Evolutionary conservation across 495 filamentous ascomycete species (phyloP).

Genomic region (Pseudoneurospora amorphoporcata): DNA sequence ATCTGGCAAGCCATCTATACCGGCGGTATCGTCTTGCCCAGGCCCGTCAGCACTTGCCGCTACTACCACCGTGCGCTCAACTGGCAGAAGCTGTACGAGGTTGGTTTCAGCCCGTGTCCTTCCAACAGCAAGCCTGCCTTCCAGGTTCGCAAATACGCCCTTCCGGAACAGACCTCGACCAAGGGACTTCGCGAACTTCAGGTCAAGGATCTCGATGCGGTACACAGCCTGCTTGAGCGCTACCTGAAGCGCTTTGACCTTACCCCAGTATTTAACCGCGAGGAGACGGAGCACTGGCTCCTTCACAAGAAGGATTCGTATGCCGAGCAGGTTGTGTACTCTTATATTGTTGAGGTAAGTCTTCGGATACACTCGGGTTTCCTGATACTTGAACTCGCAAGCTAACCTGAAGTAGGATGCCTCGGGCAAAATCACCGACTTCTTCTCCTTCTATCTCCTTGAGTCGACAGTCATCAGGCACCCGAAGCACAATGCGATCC

Average conservation of each 20-base stretch:
- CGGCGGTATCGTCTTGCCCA: slow-evolving; percentile 79
- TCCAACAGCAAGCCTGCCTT: slow-evolving; percentile 66
- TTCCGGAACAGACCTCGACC: slow-evolving; percentile 61
- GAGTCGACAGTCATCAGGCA: slow-evolving; percentile 81
- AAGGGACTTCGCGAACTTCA: slow-evolving; percentile 72
- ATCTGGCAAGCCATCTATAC: slow-evolving; percentile 96
- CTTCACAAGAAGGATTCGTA: slow-evolving; percentile 49
- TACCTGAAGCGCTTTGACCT: slow-evolving; percentile 75
- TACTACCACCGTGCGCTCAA: slow-evolving; percentile 90
- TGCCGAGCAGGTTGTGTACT: slow-evolving; percentile 78
- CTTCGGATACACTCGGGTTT: neutral
- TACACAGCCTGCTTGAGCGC: slow-evolving; percentile 61
- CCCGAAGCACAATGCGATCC: slow-evolving; percentile 62
- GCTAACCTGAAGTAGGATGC: slow-evolving; percentile 19
- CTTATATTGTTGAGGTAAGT: slow-evolving; percentile 75
- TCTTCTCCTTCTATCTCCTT: slow-evolving; percentile 92
- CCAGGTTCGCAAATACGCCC: slow-evolving; percentile 68
- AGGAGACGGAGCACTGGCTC: slow-evolving; percentile 84
- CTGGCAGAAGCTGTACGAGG: slow-evolving; percentile 91
- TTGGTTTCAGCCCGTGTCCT: slow-evolving; percentile 81
- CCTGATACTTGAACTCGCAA: neutral
- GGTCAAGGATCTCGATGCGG: slow-evolving; percentile 67
- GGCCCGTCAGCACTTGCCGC: slow-evolving; percentile 79
- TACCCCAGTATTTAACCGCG: slow-evolving; percentile 66
- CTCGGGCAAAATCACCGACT: slow-evolving; percentile 77